Conservation (phyloP, 1,139 yeast species). For the Candida labiduridarum region DNA sequence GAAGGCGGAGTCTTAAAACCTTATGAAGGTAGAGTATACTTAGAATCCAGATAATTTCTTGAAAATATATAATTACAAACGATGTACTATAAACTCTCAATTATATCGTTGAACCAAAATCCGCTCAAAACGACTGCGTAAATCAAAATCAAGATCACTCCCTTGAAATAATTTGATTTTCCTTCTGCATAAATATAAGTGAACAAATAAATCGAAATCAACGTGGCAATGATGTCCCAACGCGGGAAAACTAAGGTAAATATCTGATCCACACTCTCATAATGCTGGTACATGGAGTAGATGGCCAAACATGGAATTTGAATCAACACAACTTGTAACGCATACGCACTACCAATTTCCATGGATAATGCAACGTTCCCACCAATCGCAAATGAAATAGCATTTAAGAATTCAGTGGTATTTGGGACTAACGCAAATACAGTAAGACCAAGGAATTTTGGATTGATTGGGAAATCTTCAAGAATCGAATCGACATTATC, state of each 20-base stretch:
- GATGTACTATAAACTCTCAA: slow-evolving; percentile 23
- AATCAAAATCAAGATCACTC: slow-evolving; percentile 80
- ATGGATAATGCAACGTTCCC: slow-evolving; percentile 95
- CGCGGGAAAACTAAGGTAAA: slow-evolving; percentile 89
- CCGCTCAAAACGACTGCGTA: slow-evolving; percentile 81
- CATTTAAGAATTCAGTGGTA: slow-evolving; percentile 95
- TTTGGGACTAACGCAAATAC: slow-evolving; percentile 96
- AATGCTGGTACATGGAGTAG: slow-evolving; percentile 59
- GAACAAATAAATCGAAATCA: slow-evolving; percentile 84
- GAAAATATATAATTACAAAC: neutral
- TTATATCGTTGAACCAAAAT: slow-evolving; percentile 65
- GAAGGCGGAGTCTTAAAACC: slow-evolving; percentile 25
- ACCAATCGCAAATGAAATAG: slow-evolving; percentile 93
- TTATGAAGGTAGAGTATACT: slow-evolving; percentile 42
- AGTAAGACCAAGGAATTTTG: slow-evolving; percentile 89
- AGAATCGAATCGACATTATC: slow-evolving; percentile 92
- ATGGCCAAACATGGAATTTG: slow-evolving; percentile 92
- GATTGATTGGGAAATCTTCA: slow-evolving; percentile 73
- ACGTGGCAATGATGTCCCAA: slow-evolving; percentile 91
- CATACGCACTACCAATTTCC: slow-evolving; percentile 99
- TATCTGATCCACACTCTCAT: slow-evolving; percentile 47
- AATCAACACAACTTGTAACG: slow-evolving; percentile 90
- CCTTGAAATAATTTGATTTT: slow-evolving; percentile 93
- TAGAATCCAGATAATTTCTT: slow-evolving; percentile 7
- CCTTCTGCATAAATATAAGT: slow-evolving; percentile 97